These are phyloP conservation scores for Bisporella sp. DNA, from an alignment of 2,329 filamentous ascomycete species.

Conservation along the genomic window DNA sequence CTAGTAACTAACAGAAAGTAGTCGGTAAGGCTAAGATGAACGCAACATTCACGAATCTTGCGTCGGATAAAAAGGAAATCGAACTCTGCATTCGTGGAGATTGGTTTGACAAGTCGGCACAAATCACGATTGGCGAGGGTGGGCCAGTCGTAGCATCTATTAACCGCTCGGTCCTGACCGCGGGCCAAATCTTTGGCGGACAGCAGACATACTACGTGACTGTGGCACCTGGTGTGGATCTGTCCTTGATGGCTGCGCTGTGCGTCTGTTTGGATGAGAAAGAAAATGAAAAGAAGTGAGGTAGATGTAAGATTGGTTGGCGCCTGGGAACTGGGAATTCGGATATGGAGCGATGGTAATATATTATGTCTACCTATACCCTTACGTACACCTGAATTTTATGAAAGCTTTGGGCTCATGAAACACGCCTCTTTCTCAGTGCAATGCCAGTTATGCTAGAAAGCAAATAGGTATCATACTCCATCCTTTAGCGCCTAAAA, in stretches of 20 bases:
- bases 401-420: no score
- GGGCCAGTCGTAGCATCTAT: constrained; percentile 48
- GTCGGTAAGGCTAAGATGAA: constrained; percentile 48
- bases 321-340: no score
- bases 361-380: no score
- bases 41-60: constrained; percentile 46
- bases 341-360: no score
- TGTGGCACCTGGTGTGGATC: constrained; percentile 58
- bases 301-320: no score
- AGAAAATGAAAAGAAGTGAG: constrained; percentile 39
- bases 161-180: constrained; percentile 47
- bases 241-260: constrained; percentile 57
- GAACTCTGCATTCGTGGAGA: constrained; percentile 52
- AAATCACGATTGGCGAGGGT: constrained; percentile 45
- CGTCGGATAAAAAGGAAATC: constrained; percentile 33
- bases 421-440: background rate
- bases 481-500: background rate
- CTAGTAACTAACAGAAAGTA: constrained; percentile 19
- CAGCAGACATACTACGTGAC: constrained; percentile 60
- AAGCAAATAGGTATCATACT: background rate
- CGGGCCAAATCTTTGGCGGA: constrained; percentile 48
- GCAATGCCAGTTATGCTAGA: background rate
- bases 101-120: constrained; percentile 49
- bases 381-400: no score
- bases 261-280: constrained; percentile 64